Evolutionary conservation across 164 flowering plant species (phyloP).

Genomic region (Kalanchoe fedtschenkoi): DNA sequence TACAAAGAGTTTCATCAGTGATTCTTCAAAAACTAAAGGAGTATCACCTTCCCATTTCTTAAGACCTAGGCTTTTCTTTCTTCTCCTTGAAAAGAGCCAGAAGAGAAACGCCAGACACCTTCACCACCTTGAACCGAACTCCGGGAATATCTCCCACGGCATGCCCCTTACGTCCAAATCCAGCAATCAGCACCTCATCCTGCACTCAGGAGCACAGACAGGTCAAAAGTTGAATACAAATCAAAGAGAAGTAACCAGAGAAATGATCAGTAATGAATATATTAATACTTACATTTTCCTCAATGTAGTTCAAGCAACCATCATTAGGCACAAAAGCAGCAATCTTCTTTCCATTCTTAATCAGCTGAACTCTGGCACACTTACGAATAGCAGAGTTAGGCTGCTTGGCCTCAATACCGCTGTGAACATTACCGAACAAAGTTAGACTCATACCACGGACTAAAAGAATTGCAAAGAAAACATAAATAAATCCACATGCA

Average conservation of each 20-base stretch:
- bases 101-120: slow-evolving; percentile 77
- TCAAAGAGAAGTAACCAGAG: not conserved
- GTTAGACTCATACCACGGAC: no score
- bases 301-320: slow-evolving; percentile 84
- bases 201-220: slow-evolving; percentile 10
- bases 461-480: no score
- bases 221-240: not conserved
- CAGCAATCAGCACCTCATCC: slow-evolving; percentile 88
- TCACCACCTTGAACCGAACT: slow-evolving; percentile 77
- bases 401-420: slow-evolving; percentile 80
- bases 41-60: slow-evolving; percentile 10
- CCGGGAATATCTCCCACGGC: slow-evolving; percentile 92
- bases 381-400: slow-evolving; percentile 78
- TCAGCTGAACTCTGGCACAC: slow-evolving; percentile 74
- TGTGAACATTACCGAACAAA: no score
- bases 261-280: not conserved
- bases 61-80: slow-evolving; percentile 84
- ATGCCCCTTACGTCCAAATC: slow-evolving; percentile 80
- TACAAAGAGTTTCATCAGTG: no score
- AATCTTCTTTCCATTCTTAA: slow-evolving; percentile 81
- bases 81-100: slow-evolving; percentile 79
- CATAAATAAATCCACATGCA: not conserved
- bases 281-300: slow-evolving; percentile 53
- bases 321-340: slow-evolving; percentile 85
- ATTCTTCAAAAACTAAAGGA: not conserved